Evolutionary conservation across 176 grass and related monocot species (phyloP), one percentile per base, ranked within the genome.

Genomic region (Carex myosuroides): DNA sequence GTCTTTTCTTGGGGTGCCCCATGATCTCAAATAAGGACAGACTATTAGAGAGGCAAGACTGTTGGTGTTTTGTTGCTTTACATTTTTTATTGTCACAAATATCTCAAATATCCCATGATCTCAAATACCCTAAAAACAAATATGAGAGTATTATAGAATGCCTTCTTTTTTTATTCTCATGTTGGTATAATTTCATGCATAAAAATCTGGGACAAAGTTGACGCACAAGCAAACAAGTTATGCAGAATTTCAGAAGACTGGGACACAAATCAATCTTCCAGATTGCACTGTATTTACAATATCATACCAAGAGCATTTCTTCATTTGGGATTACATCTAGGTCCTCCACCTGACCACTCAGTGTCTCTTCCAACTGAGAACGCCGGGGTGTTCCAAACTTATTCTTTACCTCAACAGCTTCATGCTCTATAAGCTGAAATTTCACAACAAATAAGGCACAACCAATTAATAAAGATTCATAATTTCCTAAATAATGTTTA

Each of bases 321-420:
- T 93, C 96, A 1, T 98, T 98, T 32, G 96, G 93, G 82, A 98
- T 98, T 60, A 98, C 90, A 91, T 98, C 96, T 16, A 98, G 84
- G 60, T 98, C 96, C 82, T 98, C 96, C 61, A 98, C 87, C 85
- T 91, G 87, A 80, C 82, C 80, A n/a, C 75, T 89, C 60, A 59
- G 33, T 72, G 89, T 87, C 85, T 98, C 91, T 83, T 95, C 92
- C 82, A 98, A 68, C 5, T 85, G 81, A 86, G 96, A 95, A 86
- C 92, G 91, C 0, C 91, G 86, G 26, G 96, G 89, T 18, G 89
- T 89, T 60, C 84, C 86, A 93, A 95, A 98, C 63, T 90, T 95
- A 81, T 90, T 95, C 85, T 93, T 95, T 85, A 98, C 75, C 55
- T 98, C 91, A 62, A 92, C 80, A 12, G 92, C 92, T 92, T 98